A percentile compares a stretch with the other conserved stretches of the same genome.
Evolutionary conservation across 352 stramenopile species (phyloP).

Genomic region (Globisporangium middletonii): DNA sequence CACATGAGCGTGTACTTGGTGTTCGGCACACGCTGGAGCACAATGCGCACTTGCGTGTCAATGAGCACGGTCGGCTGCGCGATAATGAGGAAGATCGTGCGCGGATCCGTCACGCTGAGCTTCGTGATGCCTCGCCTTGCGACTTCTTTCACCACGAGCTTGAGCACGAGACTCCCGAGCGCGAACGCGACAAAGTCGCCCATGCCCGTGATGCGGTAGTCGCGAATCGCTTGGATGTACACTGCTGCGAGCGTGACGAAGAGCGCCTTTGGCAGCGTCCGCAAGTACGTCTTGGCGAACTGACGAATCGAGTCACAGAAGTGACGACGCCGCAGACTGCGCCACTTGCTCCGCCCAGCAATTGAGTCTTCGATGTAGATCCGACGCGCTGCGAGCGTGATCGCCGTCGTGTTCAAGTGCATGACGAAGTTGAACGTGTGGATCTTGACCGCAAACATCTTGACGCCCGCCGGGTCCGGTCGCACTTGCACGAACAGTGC

Average conservation of each 20-base stretch:
- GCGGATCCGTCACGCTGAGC: constrained; percentile 5
- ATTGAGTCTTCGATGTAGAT: neutral
- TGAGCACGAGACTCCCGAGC: constrained; percentile 5
- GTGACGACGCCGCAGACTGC: neutral
- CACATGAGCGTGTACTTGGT: constrained; percentile 15
- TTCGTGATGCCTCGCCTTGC: constrained; percentile 3
- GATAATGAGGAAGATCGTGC: constrained; percentile 11
- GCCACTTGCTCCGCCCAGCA: neutral
- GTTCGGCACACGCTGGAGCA: constrained; percentile 20
- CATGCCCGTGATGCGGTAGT: neutral
- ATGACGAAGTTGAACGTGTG: too few relatives aligned
- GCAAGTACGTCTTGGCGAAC: neutral
- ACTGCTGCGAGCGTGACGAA: neutral
- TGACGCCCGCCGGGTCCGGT: neutral
- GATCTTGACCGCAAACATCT: too few relatives aligned
- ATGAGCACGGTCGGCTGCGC: constrained; percentile 17
- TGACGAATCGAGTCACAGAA: neutral
- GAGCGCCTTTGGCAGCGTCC: neutral
- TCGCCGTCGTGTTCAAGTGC: too few relatives aligned
- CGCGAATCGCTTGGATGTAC: constrained; percentile 3
- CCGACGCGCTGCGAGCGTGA: neutral
- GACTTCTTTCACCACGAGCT: constrained; percentile 5
- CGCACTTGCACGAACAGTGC: neutral
- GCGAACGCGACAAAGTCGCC: constrained; percentile 2
- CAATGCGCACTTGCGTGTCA: constrained; percentile 18